phyloP scores from a whole-genome alignment of 371 early-diverging fungal species.

The Coelomomyces lativittatus region DNA sequence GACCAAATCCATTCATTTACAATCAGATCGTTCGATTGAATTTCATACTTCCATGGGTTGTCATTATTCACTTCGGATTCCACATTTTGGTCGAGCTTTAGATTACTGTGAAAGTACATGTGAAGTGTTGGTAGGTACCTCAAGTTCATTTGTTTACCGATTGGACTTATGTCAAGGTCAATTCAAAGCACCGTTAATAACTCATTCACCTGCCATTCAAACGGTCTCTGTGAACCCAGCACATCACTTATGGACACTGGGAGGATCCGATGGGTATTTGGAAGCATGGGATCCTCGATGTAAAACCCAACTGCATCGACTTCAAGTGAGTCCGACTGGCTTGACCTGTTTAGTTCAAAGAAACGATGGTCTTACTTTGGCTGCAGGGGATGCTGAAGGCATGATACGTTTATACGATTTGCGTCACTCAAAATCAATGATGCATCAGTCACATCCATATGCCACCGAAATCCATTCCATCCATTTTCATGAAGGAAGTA shows the following conservation, averaged over 20 bases:
- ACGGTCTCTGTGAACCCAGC: conserved; percentile 63
- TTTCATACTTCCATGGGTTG: conserved; percentile 90
- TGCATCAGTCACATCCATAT: conserved; percentile 87
- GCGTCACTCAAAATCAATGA: conserved; percentile 58
- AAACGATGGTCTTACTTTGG: conserved; percentile 73
- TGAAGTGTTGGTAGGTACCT: conserved; percentile 72
- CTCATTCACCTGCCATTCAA: conserved; percentile 59
- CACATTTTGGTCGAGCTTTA: conserved; percentile 83
- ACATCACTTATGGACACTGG: conserved; percentile 77
- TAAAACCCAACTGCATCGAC: too few species aligned
- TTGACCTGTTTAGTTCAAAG: too few species aligned
- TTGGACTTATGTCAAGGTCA: conserved; percentile 88
- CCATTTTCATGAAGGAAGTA: conserved; percentile 53
- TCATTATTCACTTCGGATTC: conserved; percentile 87
- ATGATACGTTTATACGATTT: conserved; percentile 86
- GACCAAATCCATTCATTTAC: conserved; percentile 85
- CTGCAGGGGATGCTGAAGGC: conserved; percentile 77
- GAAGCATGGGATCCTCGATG: conserved; percentile 91
- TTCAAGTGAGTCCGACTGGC: too few species aligned
- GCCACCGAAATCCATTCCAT: conserved; percentile 85
- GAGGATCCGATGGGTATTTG: conserved; percentile 65
- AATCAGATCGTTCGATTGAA: conserved; percentile 84
- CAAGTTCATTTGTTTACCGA: conserved; percentile 68
- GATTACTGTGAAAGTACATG: conserved; percentile 79
- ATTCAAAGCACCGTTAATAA: conserved; percentile 65